Evolutionary conservation across 2,329 filamentous ascomycete genomes (phyloP), one percentile per base, ranked within the genome.

Genomic region (Beauveria brongniartii): DNA sequence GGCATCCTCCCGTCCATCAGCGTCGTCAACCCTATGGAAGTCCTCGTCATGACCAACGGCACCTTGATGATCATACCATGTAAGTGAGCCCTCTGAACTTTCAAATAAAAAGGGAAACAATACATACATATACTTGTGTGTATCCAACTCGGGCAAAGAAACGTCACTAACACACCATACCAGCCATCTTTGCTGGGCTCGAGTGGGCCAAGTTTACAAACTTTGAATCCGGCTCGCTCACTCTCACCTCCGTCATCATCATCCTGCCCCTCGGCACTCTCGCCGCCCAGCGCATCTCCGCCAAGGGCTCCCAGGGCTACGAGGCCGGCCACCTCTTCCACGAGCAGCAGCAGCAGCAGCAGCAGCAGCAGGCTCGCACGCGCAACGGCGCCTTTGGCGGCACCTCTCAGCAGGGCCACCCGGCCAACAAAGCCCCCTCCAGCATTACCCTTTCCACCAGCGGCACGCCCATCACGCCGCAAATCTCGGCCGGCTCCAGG

Each of bases 51-150:
- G 66, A 80, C 80, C 54, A 84, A 84, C 43, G 81, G 80, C 12
- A 64, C 82, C 1, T 71, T 85, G 59, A 84, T 84, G 82, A 65
- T 82, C 18, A 68, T 82, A 10, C 82, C 81, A n/a, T 78, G 81
- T 83, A 69, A 52, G 74, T 22, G 16, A 22, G 26, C 47, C 3
- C 7, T 7, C 10, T 22, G 10, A n/a, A 50, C 18, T 3, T 26
- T 12, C 37, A 18, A 55, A 40, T 20, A 18, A 6, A 1, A 40
- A 24, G 18, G 5, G 6, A 22, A 30, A 18, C 47, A 2, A 28
- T 3, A 18, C 3, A 18, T 22, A 20, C 10, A 10, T 14, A 16
- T 37, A 16, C 4, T 37, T 2, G 34, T 1, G 4, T 14, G 34
- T 16, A 5, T 16, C 12, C 14, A 3, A 6, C 5, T 16, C 34